phyloP scores from a whole-genome alignment of 202 grass and related monocot genomes.

The Schoenoplectus tabernaemontani region DNA sequence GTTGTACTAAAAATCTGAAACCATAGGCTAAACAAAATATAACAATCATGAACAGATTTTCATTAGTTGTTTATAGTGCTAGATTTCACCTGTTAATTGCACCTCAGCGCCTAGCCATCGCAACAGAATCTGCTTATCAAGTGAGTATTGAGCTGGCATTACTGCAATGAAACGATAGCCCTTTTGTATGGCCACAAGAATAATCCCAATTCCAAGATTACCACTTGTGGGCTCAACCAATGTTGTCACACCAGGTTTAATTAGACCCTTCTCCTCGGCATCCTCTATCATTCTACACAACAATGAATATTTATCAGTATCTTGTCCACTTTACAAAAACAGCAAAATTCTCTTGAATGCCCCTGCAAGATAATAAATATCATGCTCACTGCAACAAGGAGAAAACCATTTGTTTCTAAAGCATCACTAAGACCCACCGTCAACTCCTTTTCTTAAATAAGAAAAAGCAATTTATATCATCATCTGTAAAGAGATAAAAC shows the following conservation, averaged over 20 bases:
- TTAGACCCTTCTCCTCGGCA: constrained; percentile 81
- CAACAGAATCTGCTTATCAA: constrained; percentile 74
- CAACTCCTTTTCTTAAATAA: background rate
- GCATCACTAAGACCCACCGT: background rate
- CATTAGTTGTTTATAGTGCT: background rate
- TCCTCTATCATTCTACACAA: constrained; percentile 84
- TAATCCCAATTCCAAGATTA: constrained; percentile 65
- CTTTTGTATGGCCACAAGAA: constrained; percentile 45
- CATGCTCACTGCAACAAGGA: background rate
- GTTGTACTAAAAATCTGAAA: background rate
- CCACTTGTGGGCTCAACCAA: constrained; percentile 70
- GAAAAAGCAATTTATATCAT: background rate
- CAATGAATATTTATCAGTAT: background rate
- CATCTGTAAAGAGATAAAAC: background rate
- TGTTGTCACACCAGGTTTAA: constrained; percentile 63
- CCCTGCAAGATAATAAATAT: constrained; percentile 5
- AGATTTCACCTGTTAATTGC: constrained; percentile 46
- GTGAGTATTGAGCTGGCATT: constrained; percentile 56
- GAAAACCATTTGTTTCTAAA: background rate
- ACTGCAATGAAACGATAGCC: constrained; percentile 72
- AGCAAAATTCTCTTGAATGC: background rate
- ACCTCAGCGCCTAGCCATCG: constrained; percentile 72
- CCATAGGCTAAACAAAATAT: constrained; percentile 1
- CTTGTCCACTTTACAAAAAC: background rate
- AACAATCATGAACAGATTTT: background rate